These are phyloP conservation scores for Trichoderma simmonsii DNA, from an alignment of 2,329 filamentous ascomycete genomes.

Conservation along the genomic window DNA sequence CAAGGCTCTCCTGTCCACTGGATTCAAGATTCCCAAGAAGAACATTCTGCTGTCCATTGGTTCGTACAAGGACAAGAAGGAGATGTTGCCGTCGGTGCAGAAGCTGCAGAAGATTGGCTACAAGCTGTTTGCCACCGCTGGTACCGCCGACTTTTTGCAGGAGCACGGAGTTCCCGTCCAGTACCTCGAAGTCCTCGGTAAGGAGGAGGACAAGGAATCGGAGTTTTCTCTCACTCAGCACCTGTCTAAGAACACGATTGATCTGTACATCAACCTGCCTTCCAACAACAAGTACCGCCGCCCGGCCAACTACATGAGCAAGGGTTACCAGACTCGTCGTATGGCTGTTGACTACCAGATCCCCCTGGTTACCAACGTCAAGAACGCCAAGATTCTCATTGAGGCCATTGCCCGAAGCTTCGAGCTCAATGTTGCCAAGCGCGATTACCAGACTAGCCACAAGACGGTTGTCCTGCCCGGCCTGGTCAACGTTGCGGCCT, in stretches of 20 bases:
- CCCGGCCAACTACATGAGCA: constrained; percentile 97
- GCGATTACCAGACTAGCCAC: constrained; percentile 91
- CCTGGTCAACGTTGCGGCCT: constrained; percentile 75
- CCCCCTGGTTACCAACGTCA: constrained; percentile 95
- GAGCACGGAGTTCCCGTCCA: constrained; percentile 90
- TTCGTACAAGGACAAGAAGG: constrained; percentile 95
- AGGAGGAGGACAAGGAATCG: constrained; percentile 80
- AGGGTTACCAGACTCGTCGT: constrained; percentile 91
- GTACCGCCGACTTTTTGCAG: constrained; percentile 93
- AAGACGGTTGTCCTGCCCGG: constrained; percentile 70
- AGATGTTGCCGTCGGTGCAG: constrained; percentile 89
- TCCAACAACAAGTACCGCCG: constrained; percentile 96
- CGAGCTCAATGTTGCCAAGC: constrained; percentile 74
- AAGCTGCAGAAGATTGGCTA: constrained; percentile 89
- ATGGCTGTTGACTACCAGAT: constrained; percentile 99
- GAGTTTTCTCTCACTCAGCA: constrained; percentile 98
- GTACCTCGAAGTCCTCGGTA: constrained; percentile 82
- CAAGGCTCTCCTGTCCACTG: constrained; percentile 91
- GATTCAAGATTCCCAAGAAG: constrained; percentile 92
- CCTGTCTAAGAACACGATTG: constrained; percentile 95
- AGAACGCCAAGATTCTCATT: constrained; percentile 96
- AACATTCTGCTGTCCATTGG: constrained; percentile 95
- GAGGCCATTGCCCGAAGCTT: constrained; percentile 91
- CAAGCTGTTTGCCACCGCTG: constrained; percentile 93
- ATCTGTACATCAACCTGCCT: constrained; percentile 98